Base-by-base conservation (phyloP, 148 eudicot genomes). In the Amaranthus hypochondriacus region DNA sequence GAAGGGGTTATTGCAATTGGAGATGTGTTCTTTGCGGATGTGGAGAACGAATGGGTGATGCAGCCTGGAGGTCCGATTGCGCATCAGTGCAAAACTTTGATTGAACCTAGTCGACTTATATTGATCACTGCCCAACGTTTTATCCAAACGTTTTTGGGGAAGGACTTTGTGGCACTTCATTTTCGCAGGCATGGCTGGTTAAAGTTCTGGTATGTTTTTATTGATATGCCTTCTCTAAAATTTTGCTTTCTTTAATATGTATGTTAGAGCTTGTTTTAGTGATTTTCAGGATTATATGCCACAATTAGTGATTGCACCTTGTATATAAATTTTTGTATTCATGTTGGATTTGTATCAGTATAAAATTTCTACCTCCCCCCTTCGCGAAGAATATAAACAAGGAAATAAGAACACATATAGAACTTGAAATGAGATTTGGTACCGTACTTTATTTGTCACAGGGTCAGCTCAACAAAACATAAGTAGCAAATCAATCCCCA, bases 31-130 rank as follows among this genome's bases (percentile, higher is more conserved):
- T 95, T 90, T 83, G 99, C 99, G 61, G 86, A 89, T 73, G 87
- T 95, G 72, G 97, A 92, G 63, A 86, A 79, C 64, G 96, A 89
- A 13, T 88, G 96, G 99, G 96, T 89, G 81, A 85, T 88, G 94
- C 99, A 92, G 79, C 94, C 97, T 0, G 94, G 99, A 48, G 99
- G 99, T 71, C 99, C 99, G 13, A 84, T 95, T 81, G 94, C 94
- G 69, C 99, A 95, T 76, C 78, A 79, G 70, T 95, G 99, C 65
- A 87, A 77, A 84, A 87, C 97, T 52, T 69, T 95, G 82, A 89
- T 95, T 70, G 94, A 95, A 83, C 97, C 99, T 4, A 92, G 96
- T 77, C 90, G 90, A 15, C 86, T 92, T 56, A 95, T 95, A 65
- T 75, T 89, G 87, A 83, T 90, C 63, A 92, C 97, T 62, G 97